Evolutionary conservation across 139 green algal genomes (phyloP).

Genomic region (Chlamydomonas applanata): DNA sequence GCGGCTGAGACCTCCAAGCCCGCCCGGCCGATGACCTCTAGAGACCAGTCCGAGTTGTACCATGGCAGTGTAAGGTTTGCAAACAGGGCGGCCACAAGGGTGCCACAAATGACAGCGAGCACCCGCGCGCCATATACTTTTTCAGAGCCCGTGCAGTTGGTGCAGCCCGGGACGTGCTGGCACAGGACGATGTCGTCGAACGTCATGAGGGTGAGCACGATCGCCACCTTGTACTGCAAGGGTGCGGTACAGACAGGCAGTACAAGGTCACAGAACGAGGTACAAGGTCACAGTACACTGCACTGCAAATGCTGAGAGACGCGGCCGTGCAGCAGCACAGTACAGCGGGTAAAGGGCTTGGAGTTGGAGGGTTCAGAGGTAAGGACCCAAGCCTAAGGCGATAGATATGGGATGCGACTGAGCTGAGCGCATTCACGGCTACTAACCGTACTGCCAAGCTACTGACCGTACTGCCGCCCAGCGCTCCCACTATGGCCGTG

Average conservation of each 20-base stretch:
- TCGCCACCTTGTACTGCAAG: slow-evolving; percentile 5
- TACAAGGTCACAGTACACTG: not conserved
- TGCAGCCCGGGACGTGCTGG: not conserved
- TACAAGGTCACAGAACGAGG: no score
- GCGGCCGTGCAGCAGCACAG: no score
- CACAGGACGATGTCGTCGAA: slow-evolving; percentile 7
- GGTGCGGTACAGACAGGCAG: not conserved
- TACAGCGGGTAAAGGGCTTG: no score
- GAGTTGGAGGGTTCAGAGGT: no score
- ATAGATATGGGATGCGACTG: no score
- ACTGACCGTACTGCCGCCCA: not conserved
- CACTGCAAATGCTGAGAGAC: no score
- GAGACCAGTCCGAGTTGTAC: slow-evolving; percentile 31
- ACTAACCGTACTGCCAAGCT: no score
- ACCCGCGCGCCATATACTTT: slow-evolving; percentile 14
- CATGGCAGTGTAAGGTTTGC: slow-evolving; percentile 32
- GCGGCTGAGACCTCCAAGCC: not conserved
- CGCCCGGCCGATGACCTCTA: slow-evolving; percentile 10
- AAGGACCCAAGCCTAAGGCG: no score
- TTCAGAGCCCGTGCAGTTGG: not conserved
- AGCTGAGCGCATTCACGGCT: no score
- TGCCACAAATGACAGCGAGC: slow-evolving; percentile 12
- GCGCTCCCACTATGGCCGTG: slow-evolving; percentile 24
- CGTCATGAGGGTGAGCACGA: slow-evolving; percentile 32
- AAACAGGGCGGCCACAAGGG: slow-evolving; percentile 4